Evolutionary conservation across 2,329 filamentous ascomycete species (phyloP), one percentile per base, ranked within the genome.

Genomic region (Ophiostoma tasmaniense): DNA sequence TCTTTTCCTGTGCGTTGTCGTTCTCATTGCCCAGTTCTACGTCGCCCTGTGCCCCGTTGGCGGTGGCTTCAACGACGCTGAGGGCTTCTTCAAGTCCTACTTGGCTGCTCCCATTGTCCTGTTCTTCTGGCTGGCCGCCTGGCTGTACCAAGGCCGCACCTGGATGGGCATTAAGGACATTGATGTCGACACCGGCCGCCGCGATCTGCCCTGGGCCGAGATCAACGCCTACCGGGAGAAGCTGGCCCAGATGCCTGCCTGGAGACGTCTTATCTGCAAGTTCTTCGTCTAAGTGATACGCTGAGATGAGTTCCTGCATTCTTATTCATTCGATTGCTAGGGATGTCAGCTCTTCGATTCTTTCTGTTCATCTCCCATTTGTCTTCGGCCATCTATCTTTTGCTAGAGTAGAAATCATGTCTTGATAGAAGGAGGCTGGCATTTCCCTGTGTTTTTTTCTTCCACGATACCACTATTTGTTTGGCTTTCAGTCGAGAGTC

Each of bases 111-210:
- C 84, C 8, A 80, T 87, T 25, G 82, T 87, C 39, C 73, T 87
- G 2, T 13, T 78, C 14, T 87, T 87, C 76, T 87, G 83, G 78
- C 64, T 80, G 30, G 73, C 75, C 45, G 86, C 88, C 1, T 90
- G 85, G 73, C 42, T 84, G 68, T 91, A 88, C 88, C 90, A 90
- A 80, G 79, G 85, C 59, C 77, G 82, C 35, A 82, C 82, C 8
- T 89, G 85, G 84, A 78, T 88, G 66, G 82, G 78, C 67, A 78
- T 84, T 1, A 75, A 78, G 35, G 81, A 90, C 70, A 90, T 91
- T 70, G 89, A 91, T 72, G 82, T 91, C 67, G 88, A 91, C 75
- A 84, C 81, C 50, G 87, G 86, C 64, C 83, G 87, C 64, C 82
- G 88, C 62, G 83, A 85, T 75, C 81, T 89, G 65, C 83, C 90